Conservation (phyloP, 2,329 filamentous ascomycete genomes). For the Talaromyces sp. region DNA sequence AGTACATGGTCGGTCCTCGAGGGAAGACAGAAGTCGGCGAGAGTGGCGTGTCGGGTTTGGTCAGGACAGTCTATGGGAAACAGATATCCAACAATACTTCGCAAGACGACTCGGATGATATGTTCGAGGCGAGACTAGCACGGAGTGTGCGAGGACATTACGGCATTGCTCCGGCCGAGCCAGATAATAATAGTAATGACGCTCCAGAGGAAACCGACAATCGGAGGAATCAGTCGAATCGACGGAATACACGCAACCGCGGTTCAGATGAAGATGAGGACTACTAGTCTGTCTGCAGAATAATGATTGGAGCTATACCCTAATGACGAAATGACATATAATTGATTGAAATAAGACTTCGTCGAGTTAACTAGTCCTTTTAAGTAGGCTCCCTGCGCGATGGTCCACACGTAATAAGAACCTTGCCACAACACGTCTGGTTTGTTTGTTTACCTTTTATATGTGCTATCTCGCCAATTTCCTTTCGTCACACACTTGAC, state of each 20-base stretch:
- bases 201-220: background rate
- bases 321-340: background rate
- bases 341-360: too few species aligned
- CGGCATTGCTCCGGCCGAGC: background rate
- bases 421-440: too few species aligned
- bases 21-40: slow-evolving; percentile 79
- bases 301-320: background rate
- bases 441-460: too few species aligned
- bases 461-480: too few species aligned
- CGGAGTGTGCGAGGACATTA: slow-evolving; percentile 7
- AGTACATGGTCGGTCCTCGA: slow-evolving; percentile 78
- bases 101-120: slow-evolving; percentile 1
- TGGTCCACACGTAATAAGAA: too few species aligned
- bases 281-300: background rate
- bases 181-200: background rate
- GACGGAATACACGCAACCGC: slow-evolving; percentile 3
- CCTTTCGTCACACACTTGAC: too few species aligned
- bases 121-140: slow-evolving; percentile 7
- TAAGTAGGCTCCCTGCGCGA: too few species aligned
- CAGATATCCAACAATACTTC: background rate
- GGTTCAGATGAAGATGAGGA: background rate
- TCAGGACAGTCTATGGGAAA: slow-evolving; percentile 51
- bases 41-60: slow-evolving; percentile 67
- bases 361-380: too few species aligned
- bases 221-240: background rate